Base-by-base conservation (phyloP, 2,329 filamentous ascomycete genomes). In the Ascochyta viciae-villosae region DNA sequence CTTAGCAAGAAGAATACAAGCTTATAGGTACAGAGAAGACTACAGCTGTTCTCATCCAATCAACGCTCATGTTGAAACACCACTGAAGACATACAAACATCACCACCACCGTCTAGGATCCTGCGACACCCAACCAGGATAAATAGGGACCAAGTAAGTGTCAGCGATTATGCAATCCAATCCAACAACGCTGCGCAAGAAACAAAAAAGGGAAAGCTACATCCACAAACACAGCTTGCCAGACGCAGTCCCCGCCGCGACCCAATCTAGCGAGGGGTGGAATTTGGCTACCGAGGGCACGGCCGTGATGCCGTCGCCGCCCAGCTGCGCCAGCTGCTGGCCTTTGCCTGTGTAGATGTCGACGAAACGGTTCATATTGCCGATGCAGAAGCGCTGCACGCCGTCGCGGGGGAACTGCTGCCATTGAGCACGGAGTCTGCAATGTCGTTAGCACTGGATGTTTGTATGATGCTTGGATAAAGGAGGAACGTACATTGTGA, bases 351-450 rank as follows among this genome's bases (percentile, higher is more conserved):
- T 89, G 73, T 90, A 99, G 1, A 99, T 85, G 70, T 99, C 95
- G 1, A 98, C 91, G 66, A 97, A 98, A 1, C 95, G 87, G 72
- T 96, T 96, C 95, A 98, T 98, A 66, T 98, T 99, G 1, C 91
- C 95, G 54, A 99, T 94, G 23, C 87, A 90, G 67, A 99, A 92
- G 58, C 94, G 92, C 61, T 96, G 89, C 5, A 96, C 87, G 7
- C 88, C 88, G 55, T 95, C 91, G 31, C 83, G 79, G 0, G 95
- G 94, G 41, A 85, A 83, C 29, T 85, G 81, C 74, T 99, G 95
- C 95, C 95, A 99, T 66, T 96, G 92, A 74, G 95, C 83, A 83
- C 96, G 72, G 82, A 89, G 78, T 66, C 85, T 87, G 52, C 8
- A 31, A 7, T 15, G 38, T 45, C 5, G 43, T 70, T 42, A 67